Percentiles rank a stretch among this genome's conserved stretches.
These are phyloP conservation scores for Xerocomus spinulosus DNA, from an alignment of 768 basidiomycete species.

Conservation along the genomic window DNA sequence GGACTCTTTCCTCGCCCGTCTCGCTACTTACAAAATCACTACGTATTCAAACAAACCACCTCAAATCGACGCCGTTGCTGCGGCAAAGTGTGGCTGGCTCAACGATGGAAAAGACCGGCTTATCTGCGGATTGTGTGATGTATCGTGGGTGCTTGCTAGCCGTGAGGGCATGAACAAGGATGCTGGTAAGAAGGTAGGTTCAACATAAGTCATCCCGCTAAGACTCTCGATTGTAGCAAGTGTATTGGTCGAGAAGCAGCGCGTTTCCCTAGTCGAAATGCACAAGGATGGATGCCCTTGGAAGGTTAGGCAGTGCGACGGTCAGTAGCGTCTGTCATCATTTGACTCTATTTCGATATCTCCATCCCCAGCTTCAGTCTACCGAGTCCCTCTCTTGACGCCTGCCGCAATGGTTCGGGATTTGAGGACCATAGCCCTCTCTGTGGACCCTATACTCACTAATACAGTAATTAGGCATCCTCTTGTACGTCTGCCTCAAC, in stretches of 20 bases:
- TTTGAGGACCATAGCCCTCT: slow-evolving; percentile 50
- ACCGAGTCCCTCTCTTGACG: slow-evolving; percentile 67
- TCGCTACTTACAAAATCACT: slow-evolving; percentile 71
- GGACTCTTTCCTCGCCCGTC: slow-evolving; percentile 65
- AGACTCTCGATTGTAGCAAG: slow-evolving; percentile 43
- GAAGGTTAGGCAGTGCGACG: slow-evolving; percentile 75
- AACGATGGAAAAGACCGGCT: slow-evolving; percentile 81
- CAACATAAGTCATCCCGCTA: slow-evolving; percentile 7
- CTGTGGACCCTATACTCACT: slow-evolving; percentile 49
- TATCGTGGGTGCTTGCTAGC: slow-evolving; percentile 70
- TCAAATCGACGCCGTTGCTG: slow-evolving; percentile 71
- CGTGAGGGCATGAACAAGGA: slow-evolving; percentile 70
- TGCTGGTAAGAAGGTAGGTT: slow-evolving; percentile 58
- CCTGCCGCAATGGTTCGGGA: slow-evolving; percentile 59
- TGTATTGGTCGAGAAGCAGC: slow-evolving; percentile 71
- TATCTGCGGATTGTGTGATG: slow-evolving; percentile 64
- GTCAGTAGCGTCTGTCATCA: slow-evolving; percentile 37
- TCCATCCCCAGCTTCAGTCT: slow-evolving; percentile 51
- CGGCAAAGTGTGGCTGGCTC: slow-evolving; percentile 77
- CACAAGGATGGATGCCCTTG: slow-evolving; percentile 86
- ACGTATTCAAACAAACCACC: slow-evolving; percentile 79
- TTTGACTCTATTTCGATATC: slow-evolving; percentile 1
- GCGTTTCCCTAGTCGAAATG: slow-evolving; percentile 53
- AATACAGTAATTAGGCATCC: slow-evolving; percentile 66
- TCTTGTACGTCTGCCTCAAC: slow-evolving; percentile 43